Conservation (phyloP, 2,329 filamentous ascomycete species). For the Exutisphaerella laricina region DNA sequence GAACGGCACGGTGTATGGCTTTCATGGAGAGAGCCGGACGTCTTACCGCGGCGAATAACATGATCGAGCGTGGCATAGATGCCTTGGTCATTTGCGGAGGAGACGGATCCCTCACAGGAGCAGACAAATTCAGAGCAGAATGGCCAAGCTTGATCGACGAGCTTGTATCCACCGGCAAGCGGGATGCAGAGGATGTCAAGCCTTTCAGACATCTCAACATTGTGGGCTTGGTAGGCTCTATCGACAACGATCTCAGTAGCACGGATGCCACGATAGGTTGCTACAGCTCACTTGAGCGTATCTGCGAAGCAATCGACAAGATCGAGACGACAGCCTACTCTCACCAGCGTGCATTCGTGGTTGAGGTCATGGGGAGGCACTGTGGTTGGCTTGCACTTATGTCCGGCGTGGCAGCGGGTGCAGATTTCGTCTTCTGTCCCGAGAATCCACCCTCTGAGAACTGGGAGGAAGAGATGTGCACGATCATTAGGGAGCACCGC, state of each 20-base stretch:
- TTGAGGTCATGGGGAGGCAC: slow-evolving; percentile 97
- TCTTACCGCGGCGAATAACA: slow-evolving; percentile 82
- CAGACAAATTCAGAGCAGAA: slow-evolving; percentile 85
- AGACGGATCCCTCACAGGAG: slow-evolving; percentile 92
- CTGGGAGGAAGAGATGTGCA: slow-evolving; percentile 85
- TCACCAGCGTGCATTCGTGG: slow-evolving; percentile 92
- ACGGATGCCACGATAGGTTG: slow-evolving; percentile 97
- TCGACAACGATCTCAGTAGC: slow-evolving; percentile 96
- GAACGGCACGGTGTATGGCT: slow-evolving; percentile 84
- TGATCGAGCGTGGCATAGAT: slow-evolving; percentile 88
- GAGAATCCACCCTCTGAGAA: slow-evolving; percentile 83
- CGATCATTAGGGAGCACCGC: slow-evolving; percentile 73
- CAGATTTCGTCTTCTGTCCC: slow-evolving; percentile 95
- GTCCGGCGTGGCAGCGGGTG: slow-evolving; percentile 89
- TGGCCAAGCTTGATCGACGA: slow-evolving; percentile 87
- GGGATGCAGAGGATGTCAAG: slow-evolving; percentile 63
- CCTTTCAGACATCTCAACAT: slow-evolving; percentile 89
- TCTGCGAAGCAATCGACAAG: slow-evolving; percentile 93
- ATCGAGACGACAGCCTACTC: slow-evolving; percentile 93
- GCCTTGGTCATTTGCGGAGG: slow-evolving; percentile 95
- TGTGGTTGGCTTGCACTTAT: slow-evolving; percentile 97
- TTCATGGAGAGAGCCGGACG: slow-evolving; percentile 88
- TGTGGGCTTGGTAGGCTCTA: slow-evolving; percentile 90
- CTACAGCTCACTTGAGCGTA: slow-evolving; percentile 86
- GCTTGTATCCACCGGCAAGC: slow-evolving; percentile 66